Percentiles rank a stretch among this genome's conserved stretches.
Evolutionary conservation across 2,329 filamentous ascomycete genomes (phyloP).

Genomic region (Biscogniauxia sp.): DNA sequence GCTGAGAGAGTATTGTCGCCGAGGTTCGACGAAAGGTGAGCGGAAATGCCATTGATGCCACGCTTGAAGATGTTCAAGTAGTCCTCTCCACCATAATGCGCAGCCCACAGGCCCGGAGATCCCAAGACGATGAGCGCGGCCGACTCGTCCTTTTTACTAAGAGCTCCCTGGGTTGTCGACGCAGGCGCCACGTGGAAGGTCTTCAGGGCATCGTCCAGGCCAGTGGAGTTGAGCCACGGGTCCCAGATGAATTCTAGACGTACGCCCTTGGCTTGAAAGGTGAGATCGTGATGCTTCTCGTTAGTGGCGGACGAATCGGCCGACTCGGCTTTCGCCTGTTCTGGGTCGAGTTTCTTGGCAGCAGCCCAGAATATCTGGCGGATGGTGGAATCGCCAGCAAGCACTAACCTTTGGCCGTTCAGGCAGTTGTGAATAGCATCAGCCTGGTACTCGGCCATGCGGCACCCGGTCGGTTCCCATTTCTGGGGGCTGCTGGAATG

Average conservation of each 20-base stretch:
- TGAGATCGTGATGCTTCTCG: slow-evolving; percentile 44
- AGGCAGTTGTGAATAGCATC: slow-evolving; percentile 55
- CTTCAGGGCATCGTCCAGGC: slow-evolving; percentile 40
- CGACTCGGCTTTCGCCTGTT: slow-evolving; percentile 36
- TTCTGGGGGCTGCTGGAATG: slow-evolving; percentile 28
- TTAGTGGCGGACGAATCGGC: slow-evolving; percentile 32
- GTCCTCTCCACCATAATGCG: slow-evolving; percentile 46
- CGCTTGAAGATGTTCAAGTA: slow-evolving; percentile 45
- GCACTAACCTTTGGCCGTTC: slow-evolving; percentile 49
- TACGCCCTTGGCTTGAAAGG: slow-evolving; percentile 43
- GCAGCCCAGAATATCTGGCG: slow-evolving; percentile 61
- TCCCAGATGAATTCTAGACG: slow-evolving; percentile 60
- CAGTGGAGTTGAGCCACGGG: slow-evolving; percentile 55
- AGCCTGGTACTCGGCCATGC: slow-evolving; percentile 53
- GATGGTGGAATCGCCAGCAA: slow-evolving; percentile 59
- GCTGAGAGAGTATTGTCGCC: slow-evolving; percentile 19
- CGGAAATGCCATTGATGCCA: slow-evolving; percentile 44
- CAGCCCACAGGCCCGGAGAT: slow-evolving; percentile 54
- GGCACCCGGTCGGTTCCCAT: slow-evolving; percentile 62
- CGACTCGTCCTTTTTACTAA: slow-evolving; percentile 24
- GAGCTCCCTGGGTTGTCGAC: slow-evolving; percentile 12
- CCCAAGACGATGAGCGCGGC: slow-evolving; percentile 52
- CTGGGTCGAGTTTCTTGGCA: slow-evolving; percentile 45
- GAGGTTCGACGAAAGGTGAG: slow-evolving; percentile 31
- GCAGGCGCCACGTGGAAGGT: slow-evolving; percentile 30